These are phyloP conservation scores for Vigna trinervia DNA, from an alignment of 306 rosid species.

Conservation along the genomic window DNA sequence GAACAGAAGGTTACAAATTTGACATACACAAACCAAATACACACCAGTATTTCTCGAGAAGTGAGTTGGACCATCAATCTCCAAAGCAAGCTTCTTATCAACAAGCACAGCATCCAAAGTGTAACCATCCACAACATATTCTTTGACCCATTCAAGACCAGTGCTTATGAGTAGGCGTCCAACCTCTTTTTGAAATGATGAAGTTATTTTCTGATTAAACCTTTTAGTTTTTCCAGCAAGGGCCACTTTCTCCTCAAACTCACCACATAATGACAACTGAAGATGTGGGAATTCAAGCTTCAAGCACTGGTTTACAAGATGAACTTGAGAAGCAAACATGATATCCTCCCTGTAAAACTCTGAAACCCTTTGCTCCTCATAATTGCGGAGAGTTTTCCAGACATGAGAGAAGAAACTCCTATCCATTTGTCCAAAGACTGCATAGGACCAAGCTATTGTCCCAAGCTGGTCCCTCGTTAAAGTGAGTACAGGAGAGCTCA, in stretches of 20 bases:
- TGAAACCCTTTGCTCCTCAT: constrained; percentile 80
- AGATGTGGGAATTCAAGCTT: constrained; percentile 84
- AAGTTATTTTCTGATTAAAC: constrained; percentile 77
- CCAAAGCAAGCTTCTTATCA: constrained; percentile 86
- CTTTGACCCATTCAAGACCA: constrained; percentile 85
- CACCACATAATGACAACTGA: constrained; percentile 60
- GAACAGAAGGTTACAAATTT: constrained; percentile 25
- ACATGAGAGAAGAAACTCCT: constrained; percentile 68
- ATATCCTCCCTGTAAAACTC: constrained; percentile 82
- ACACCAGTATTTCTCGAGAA: constrained; percentile 92
- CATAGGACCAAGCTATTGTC: constrained; percentile 88
- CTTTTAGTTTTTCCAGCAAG: constrained; percentile 74
- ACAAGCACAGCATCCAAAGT: constrained; percentile 79
- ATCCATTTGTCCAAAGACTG: constrained; percentile 79
- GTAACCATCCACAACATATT: constrained; percentile 75
- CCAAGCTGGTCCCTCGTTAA: constrained; percentile 82
- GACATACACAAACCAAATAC: constrained; percentile 26
- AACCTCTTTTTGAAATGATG: constrained; percentile 87
- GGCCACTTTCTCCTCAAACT: constrained; percentile 70
- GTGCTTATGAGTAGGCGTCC: constrained; percentile 82
- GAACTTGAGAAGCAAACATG: constrained; percentile 90
- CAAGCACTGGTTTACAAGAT: constrained; percentile 87
- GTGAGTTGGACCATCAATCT: constrained; percentile 98
- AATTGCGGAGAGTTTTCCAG: constrained; percentile 71
- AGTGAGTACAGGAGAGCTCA: constrained; percentile 56